Evolutionary conservation across 176 grass and related monocot species (phyloP).

Genomic region (Cenchrus purpureus): DNA sequence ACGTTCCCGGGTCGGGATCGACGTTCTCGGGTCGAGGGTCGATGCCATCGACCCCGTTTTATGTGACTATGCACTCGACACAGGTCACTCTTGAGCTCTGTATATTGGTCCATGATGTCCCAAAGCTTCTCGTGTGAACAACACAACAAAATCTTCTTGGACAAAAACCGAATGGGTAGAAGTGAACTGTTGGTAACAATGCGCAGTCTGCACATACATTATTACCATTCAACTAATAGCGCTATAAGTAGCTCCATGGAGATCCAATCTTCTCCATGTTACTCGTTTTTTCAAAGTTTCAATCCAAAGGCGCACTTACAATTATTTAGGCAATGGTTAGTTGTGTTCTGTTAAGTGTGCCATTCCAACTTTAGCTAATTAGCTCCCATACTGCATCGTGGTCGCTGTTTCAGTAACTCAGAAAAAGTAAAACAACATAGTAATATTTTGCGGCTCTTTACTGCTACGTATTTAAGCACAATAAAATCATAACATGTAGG

Average conservation of each 20-base stretch:
- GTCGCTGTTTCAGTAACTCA: conserved; percentile 22
- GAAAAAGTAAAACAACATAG: background rate
- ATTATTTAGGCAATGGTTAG: conserved; percentile 7
- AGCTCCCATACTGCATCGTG: background rate
- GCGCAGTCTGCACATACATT: background rate
- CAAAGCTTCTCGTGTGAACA: background rate
- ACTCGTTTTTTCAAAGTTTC: conserved; percentile 37
- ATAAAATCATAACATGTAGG: background rate
- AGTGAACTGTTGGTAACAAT: conserved; percentile 12
- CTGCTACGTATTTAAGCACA: conserved; percentile 15
- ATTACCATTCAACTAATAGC: conserved; percentile 12
- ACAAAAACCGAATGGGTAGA: background rate
- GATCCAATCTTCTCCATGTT: conserved; percentile 13
- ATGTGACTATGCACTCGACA: background rate
- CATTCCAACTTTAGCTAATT: background rate
- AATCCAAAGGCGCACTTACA: background rate
- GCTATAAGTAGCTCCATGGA: background rate
- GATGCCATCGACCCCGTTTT: no score
- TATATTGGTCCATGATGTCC: conserved; percentile 24
- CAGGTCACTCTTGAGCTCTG: conserved; percentile 6
- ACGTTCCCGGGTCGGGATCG: no score
- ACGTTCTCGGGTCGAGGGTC: no score
- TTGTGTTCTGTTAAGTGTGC: background rate
- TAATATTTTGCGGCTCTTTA: conserved; percentile 8
- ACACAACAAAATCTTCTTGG: background rate